Percentiles rank a stretch among this genome's conserved stretches.
Conservation (phyloP, 2,329 filamentous ascomycete species). For the Aureobasidium lini region DNA sequence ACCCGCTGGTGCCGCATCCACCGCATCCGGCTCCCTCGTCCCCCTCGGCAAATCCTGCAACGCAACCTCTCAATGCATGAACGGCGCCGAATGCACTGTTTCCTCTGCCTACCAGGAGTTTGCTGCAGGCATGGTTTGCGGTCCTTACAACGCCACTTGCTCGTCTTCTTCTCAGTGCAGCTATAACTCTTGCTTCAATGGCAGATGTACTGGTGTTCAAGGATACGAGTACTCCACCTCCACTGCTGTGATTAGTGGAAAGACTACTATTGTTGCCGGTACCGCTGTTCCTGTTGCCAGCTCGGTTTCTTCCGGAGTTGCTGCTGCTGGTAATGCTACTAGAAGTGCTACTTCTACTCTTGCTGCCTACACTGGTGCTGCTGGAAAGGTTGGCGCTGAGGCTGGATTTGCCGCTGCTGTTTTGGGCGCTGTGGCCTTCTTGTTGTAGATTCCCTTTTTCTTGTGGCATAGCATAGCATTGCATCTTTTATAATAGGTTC, state of each 20-base stretch:
- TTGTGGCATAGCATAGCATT: background rate
- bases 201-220: conserved; percentile 20
- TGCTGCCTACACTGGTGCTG: conserved; percentile 4
- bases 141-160: conserved; percentile 22
- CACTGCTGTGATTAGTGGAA: background rate
- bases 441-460: conserved; percentile 15
- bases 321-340: background rate
- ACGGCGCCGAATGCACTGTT: conserved; percentile 19
- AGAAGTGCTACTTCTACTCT: background rate
- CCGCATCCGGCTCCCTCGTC: conserved; percentile 15
- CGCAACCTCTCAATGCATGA: conserved; percentile 16
- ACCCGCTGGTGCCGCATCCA: too few species aligned
- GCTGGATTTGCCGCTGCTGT: background rate
- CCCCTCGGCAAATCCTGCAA: conserved; percentile 18
- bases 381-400: background rate
- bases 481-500: too few species aligned
- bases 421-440: background rate
- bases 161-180: conserved; percentile 19
- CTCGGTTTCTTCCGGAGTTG: background rate
- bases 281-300: background rate
- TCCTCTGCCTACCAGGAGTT: conserved; percentile 15
- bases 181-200: conserved; percentile 22
- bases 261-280: background rate
- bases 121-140: conserved; percentile 14
- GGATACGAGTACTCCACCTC: background rate